Percentiles rank a stretch among this genome's conserved stretches.
These are phyloP conservation scores for Phytophthora chlamydospora DNA, from an alignment of 352 stramenopile genomes.

Conservation along the genomic window DNA sequence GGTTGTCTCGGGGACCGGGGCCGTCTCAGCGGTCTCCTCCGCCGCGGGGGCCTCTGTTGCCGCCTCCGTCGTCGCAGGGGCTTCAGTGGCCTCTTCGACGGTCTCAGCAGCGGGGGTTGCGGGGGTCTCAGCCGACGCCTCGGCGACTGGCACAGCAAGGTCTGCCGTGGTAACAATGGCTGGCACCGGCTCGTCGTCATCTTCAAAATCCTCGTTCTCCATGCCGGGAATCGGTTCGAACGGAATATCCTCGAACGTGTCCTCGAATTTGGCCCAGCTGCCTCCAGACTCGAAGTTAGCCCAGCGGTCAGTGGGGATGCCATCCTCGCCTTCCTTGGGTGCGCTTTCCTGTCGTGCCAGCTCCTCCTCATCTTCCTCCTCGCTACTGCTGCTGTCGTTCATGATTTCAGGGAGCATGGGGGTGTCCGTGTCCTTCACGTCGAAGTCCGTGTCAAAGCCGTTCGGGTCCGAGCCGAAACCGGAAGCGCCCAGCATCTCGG, in stretches of 20 bases:
- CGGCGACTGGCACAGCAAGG: slow-evolving; percentile 15
- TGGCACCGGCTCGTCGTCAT: slow-evolving; percentile 37
- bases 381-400: slow-evolving; percentile 89
- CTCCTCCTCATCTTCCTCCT: slow-evolving; percentile 83
- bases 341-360: slow-evolving; percentile 43
- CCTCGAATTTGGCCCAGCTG: slow-evolving; percentile 76
- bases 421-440: slow-evolving; percentile 72
- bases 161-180: slow-evolving; percentile 31
- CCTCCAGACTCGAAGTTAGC: slow-evolving; percentile 68
- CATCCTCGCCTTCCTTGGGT: slow-evolving; percentile 17
- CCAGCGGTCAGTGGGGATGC: slow-evolving; percentile 46
- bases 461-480: slow-evolving; percentile 59
- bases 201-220: slow-evolving; percentile 53
- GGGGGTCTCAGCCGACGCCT: background rate
- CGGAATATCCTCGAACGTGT: slow-evolving; percentile 60
- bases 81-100: slow-evolving; percentile 5
- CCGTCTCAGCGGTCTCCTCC: slow-evolving; percentile 21
- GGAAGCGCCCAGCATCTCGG: slow-evolving; percentile 79
- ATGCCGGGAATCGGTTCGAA: slow-evolving; percentile 63
- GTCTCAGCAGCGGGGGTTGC: slow-evolving; percentile 10
- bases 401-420: slow-evolving; percentile 85
- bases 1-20: background rate
- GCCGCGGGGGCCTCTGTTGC: slow-evolving; percentile 14
- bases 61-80: slow-evolving; percentile 11
- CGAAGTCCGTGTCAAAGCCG: slow-evolving; percentile 79